Evolutionary conservation across 495 filamentous ascomycete genomes (phyloP).

Genomic region (Penicillium samsonianum): DNA sequence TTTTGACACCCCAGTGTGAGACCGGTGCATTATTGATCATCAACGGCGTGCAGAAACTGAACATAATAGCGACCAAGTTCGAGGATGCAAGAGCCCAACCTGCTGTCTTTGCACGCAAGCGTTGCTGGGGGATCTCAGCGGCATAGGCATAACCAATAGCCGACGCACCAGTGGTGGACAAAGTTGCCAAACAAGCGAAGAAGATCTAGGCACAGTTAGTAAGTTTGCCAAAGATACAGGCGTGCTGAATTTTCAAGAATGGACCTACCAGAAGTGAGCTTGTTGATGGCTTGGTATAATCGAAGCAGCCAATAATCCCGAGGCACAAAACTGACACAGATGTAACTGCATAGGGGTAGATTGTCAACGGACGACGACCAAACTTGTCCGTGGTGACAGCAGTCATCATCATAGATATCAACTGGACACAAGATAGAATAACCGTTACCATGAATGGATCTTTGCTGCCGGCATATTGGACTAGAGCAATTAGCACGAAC

Average conservation of each 20-base stretch:
- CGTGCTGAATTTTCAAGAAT: background rate
- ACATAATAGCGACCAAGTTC: slow-evolving; percentile 43
- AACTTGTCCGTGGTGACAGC: slow-evolving; percentile 35
- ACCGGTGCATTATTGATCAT: slow-evolving; percentile 42
- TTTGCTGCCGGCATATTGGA: slow-evolving; percentile 43
- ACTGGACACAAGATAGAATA: slow-evolving; percentile 44
- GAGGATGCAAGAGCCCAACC: slow-evolving; percentile 40
- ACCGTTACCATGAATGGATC: slow-evolving; percentile 46
- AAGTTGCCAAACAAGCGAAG: slow-evolving; percentile 38
- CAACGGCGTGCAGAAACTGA: slow-evolving; percentile 45
- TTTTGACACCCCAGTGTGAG: slow-evolving; percentile 43
- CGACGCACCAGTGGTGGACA: slow-evolving; percentile 44
- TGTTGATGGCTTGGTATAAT: slow-evolving; percentile 33
- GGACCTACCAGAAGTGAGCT: slow-evolving; percentile 36
- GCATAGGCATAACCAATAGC: slow-evolving; percentile 47
- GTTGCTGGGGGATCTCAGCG: slow-evolving; percentile 41
- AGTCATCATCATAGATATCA: slow-evolving; percentile 40
- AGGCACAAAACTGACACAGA: slow-evolving; percentile 37
- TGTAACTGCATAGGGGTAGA: slow-evolving; percentile 42
- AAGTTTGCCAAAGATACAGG: background rate
- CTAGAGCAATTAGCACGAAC: slow-evolving; percentile 10
- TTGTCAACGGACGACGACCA: slow-evolving; percentile 42
- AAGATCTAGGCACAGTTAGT: slow-evolving; percentile 27
- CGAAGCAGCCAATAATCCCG: slow-evolving; percentile 45
- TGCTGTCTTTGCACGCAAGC: slow-evolving; percentile 42